These are phyloP conservation scores for Alternaria arborescens DNA, from an alignment of 2,329 filamentous ascomycete genomes.

Conservation along the genomic window DNA sequence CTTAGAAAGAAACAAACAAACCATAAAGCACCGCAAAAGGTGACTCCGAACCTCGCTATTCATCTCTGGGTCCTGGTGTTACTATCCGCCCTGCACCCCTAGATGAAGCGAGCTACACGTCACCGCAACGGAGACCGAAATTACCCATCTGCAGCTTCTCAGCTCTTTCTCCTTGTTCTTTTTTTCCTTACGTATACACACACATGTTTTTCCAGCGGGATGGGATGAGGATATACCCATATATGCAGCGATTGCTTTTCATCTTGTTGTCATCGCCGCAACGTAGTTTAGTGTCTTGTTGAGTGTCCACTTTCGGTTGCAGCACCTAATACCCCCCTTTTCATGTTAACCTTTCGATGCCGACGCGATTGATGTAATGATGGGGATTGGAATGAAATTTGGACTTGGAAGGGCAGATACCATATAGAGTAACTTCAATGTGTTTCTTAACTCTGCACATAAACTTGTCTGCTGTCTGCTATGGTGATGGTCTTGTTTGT, in stretches of 20 bases:
- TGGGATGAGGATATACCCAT: conserved; percentile 34
- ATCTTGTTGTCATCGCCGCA: not conserved
- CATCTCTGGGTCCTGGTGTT: conserved; percentile 4
- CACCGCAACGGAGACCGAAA: conserved; percentile 43
- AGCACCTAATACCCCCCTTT: conserved; percentile 17
- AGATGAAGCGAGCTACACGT: conserved; percentile 44
- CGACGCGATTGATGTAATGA: conserved; percentile 19
- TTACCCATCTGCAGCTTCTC: not conserved
- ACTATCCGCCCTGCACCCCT: conserved; percentile 10
- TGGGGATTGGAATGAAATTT: conserved; percentile 1
- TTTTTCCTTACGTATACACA: conserved; percentile 31
- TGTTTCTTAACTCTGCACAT: conserved; percentile 3
- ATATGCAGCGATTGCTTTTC: conserved; percentile 21
- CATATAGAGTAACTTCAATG: conserved; percentile 11
- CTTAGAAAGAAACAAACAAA: conserved; percentile 28
- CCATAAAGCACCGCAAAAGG: conserved; percentile 48
- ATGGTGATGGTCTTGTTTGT: not conserved
- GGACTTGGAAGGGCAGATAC: conserved; percentile 9
- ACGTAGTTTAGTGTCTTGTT: conserved; percentile 10
- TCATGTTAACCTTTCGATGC: conserved; percentile 5
- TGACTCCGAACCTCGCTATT: conserved; percentile 49
- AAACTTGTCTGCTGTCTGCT: not conserved
- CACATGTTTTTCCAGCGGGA: conserved; percentile 22
- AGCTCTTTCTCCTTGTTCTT: not conserved
- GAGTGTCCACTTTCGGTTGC: conserved; percentile 5